Base-by-base conservation (phyloP, 2,329 filamentous ascomycete species). In the Beauveria varroae region DNA sequence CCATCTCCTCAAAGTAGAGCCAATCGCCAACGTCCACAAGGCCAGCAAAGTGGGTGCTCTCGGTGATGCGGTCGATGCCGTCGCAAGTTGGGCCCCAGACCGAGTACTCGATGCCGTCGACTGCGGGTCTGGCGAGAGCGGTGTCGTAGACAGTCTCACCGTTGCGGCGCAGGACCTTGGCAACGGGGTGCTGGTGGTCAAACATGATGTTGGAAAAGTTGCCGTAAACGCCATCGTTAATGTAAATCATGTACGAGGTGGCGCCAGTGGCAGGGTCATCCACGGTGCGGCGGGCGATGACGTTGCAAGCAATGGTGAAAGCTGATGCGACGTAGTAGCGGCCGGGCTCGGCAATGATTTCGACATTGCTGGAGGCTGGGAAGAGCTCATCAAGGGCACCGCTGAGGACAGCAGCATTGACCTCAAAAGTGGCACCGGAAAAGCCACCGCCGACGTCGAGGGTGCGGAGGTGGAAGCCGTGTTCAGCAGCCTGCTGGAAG, bases 141-240 rank as follows among this genome's bases (percentile, higher is more conserved):
- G 80, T 77, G 75, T 87, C 77, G 72, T 87, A 87, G 70, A 86
- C 72, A 64, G 83, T 82, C 63, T 79, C 77, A 64, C 81, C 75
- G 63, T 81, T 79, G 22, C 82, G 79, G 66, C 86, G 87, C 60
- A 99, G 81, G 62, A 98, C 84, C 75, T 89, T 90, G 61, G 93
- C 91, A 51, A 89, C 77, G 1, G 95, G 95, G 69, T 96, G 85
- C 81, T 99, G 95, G 76, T 98, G 95, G 72, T 98, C 95, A 74
- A 97, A 99, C 81, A 98, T 96, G 82, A 98, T 98, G 85, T 92
- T 96, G 67, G 91, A 96, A 73, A 99, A 98, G 79, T 98, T 98
- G 70, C 95, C 95, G 71, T 99, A 99, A 59, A 98, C 88, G 30
- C 95, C 95, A 68, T 99, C 95, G 73, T 99, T 99, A 73, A 98